phyloP scores from a whole-genome alignment of 78 protist genomes.

The Bodo saltans region DNA sequence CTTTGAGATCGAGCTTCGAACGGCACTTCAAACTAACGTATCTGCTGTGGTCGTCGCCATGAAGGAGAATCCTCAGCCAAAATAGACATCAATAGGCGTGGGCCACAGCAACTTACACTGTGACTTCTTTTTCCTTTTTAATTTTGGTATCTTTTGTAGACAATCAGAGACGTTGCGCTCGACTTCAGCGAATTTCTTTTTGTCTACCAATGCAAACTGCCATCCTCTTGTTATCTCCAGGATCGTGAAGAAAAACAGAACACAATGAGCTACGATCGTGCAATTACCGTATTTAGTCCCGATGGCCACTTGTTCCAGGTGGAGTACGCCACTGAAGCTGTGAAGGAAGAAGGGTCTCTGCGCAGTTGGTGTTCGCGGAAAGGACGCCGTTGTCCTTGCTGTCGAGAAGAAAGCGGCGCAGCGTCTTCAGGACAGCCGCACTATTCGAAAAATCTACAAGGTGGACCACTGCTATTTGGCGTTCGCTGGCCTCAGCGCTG shows the following conservation, averaged over 20 bases:
- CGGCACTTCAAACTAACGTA: constrained; percentile 16
- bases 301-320: constrained; percentile 98
- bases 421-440: constrained; percentile 92
- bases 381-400: constrained; percentile 80
- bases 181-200: too few species aligned
- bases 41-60: constrained; percentile 5
- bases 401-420: constrained; percentile 82
- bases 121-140: too few species aligned
- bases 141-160: too few species aligned
- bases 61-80: too few species aligned
- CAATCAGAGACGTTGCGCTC: too few species aligned
- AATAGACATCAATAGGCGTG: too few species aligned
- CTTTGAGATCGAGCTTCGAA: neutral
- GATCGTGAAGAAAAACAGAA: neutral
- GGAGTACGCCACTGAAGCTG: constrained; percentile 99
- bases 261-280: constrained; percentile 89
- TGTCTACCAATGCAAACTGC: too few species aligned
- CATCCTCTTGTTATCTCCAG: too few species aligned
- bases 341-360: constrained; percentile 94
- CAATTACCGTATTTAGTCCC: constrained; percentile 99
- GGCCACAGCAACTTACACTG: too few species aligned
- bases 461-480: constrained; percentile 92
- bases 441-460: constrained; percentile 89
- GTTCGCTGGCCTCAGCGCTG: constrained; percentile 96
- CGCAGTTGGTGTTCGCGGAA: constrained; percentile 93